phyloP scores from a whole-genome alignment of 805 yeast genomes.

The Trichomonascus vanleenenianus region DNA sequence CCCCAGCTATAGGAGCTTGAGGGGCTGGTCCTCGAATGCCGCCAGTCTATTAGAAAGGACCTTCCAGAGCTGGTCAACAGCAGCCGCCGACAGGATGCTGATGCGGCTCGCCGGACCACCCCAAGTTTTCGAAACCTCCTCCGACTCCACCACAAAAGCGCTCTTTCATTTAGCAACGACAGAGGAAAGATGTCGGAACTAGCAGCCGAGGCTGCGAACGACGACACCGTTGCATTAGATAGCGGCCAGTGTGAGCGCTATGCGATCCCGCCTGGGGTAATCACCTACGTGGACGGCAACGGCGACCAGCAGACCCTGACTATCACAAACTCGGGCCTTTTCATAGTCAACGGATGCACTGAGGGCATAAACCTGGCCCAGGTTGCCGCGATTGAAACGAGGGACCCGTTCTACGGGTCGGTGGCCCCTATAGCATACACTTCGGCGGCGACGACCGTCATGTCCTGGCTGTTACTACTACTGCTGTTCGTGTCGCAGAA shows the following conservation, averaged over 20 bases:
- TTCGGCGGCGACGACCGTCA: conserved; percentile 28
- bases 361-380: conserved; percentile 1
- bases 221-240: background rate
- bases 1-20: too few species aligned
- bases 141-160: background rate
- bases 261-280: conserved; percentile 12
- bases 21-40: too few species aligned
- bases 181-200: background rate
- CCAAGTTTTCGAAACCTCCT: background rate
- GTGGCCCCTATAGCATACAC: conserved; percentile 28
- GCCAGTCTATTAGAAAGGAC: too few species aligned
- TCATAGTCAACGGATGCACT: conserved; percentile 5
- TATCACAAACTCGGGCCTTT: conserved; percentile 4
- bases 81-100: too few species aligned
- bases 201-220: background rate
- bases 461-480: conserved; percentile 64
- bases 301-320: conserved; percentile 3
- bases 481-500: conserved; percentile 48
- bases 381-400: background rate
- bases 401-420: conserved; percentile 26
- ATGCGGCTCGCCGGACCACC: too few species aligned
- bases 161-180: background rate
- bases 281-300: conserved; percentile 5
- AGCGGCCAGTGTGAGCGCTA: conserved; percentile 5
- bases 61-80: too few species aligned